These are phyloP conservation scores for Chiua sp. DNA, from an alignment of 1,284 basidiomycete species.

Conservation along the genomic window DNA sequence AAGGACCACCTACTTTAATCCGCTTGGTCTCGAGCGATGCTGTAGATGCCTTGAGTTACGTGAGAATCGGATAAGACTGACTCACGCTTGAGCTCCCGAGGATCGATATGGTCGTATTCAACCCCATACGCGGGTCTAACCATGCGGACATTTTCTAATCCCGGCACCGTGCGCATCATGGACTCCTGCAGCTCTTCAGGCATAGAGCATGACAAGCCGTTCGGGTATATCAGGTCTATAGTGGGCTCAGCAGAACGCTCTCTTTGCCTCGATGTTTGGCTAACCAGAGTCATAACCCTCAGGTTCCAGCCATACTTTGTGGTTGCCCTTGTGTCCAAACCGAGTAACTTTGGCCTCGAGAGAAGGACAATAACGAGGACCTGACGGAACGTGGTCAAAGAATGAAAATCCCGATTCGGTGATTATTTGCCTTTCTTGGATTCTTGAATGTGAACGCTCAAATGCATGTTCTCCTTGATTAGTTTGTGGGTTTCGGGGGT, in stretches of 20 bases:
- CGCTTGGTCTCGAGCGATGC: slow-evolving; percentile 87
- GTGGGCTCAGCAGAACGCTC: neutral
- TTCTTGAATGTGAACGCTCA: slow-evolving; percentile 85
- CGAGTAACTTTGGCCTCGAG: slow-evolving; percentile 87
- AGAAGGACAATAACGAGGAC: slow-evolving; percentile 91
- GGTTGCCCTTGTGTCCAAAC: slow-evolving; percentile 74
- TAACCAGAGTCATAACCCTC: slow-evolving; percentile 87
- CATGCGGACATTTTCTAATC: slow-evolving; percentile 84
- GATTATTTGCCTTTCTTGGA: slow-evolving; percentile 70
- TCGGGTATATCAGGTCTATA: slow-evolving; percentile 84
- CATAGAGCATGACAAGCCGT: slow-evolving; percentile 87
- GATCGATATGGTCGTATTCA: slow-evolving; percentile 93
- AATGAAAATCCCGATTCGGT: neutral
- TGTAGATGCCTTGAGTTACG: slow-evolving; percentile 33
- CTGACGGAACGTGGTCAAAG: slow-evolving; percentile 40
- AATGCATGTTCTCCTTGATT: slow-evolving; percentile 74
- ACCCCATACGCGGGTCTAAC: slow-evolving; percentile 89
- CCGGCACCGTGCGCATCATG: slow-evolving; percentile 84
- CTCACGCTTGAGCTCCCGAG: slow-evolving; percentile 76
- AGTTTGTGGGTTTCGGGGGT: slow-evolving; percentile 76
- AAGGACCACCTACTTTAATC: slow-evolving; percentile 54
- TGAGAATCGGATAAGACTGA: slow-evolving; percentile 8
- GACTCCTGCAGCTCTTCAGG: slow-evolving; percentile 82
- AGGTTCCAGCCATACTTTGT: slow-evolving; percentile 89
- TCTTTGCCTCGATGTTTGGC: slow-evolving; percentile 7